A percentile compares a stretch with the other conserved stretches of the same genome.
phyloP scores from a whole-genome alignment of 2,329 filamentous ascomycete genomes.

The Ilyonectria robusta region DNA sequence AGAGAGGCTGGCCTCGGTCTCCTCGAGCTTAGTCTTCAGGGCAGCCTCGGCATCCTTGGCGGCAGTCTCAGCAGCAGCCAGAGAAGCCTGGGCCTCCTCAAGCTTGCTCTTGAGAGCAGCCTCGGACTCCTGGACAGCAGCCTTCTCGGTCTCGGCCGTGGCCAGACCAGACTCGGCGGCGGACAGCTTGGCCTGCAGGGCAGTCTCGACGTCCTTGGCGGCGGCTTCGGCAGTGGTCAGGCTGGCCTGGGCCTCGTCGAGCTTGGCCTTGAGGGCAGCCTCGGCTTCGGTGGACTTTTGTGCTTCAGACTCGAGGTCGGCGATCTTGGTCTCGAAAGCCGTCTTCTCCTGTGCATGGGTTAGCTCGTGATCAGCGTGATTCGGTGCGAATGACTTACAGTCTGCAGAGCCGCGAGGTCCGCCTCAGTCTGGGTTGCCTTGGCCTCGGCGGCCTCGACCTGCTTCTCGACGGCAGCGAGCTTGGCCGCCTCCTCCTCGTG shows the following conservation, averaged over 20 bases:
- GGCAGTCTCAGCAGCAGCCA: constrained; percentile 30
- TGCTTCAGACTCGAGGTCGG: constrained; percentile 25
- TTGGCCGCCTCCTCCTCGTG: constrained; percentile 50
- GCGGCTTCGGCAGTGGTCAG: constrained; percentile 36
- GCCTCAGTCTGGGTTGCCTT: constrained; percentile 55
- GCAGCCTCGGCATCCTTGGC: constrained; percentile 33
- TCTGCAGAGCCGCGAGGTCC: constrained; percentile 52
- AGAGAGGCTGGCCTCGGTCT: constrained; percentile 23
- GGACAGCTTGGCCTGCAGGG: constrained; percentile 36
- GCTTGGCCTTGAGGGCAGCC: constrained; percentile 29
- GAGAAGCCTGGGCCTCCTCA: constrained; percentile 28
- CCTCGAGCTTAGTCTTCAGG: constrained; percentile 36
- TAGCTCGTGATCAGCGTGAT: constrained; percentile 8
- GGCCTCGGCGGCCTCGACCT: constrained; percentile 40
- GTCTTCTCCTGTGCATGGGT: constrained; percentile 42
- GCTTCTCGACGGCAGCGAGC: constrained; percentile 46
- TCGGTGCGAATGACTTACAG: constrained; percentile 40
- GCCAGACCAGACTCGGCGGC: constrained; percentile 25
- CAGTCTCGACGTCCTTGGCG: constrained; percentile 31
- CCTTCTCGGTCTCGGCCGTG: constrained; percentile 24
- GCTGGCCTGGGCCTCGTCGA: constrained; percentile 30
- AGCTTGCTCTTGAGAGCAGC: constrained; percentile 31
- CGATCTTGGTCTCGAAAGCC: constrained; percentile 37
- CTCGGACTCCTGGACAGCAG: constrained; percentile 30
- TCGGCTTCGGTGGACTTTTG: constrained; percentile 30